phyloP scores from a whole-genome alignment of 305 asterid genomes.

The Solanum chacoense region DNA sequence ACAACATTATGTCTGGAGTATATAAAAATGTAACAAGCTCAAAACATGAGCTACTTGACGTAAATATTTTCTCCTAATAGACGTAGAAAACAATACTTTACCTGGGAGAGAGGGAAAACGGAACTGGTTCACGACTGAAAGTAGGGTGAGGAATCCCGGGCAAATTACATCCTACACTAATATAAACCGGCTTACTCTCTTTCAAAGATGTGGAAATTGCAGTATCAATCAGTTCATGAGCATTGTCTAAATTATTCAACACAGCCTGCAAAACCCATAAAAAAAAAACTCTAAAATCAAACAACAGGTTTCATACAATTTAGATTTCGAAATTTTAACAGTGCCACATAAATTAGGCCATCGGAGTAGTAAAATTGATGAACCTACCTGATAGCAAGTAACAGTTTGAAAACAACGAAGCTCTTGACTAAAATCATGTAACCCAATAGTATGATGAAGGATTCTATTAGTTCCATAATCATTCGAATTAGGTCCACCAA shows the following conservation, averaged over 20 bases:
- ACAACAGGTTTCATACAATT: neutral
- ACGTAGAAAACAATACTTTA: neutral
- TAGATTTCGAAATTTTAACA: neutral
- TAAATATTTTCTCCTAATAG: neutral
- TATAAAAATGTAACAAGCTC: neutral
- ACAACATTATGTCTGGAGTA: neutral
- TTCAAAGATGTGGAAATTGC: constrained; percentile 72
- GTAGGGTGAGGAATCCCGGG: constrained; percentile 73
- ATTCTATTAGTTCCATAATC: constrained; percentile 70
- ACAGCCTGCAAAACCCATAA: constrained; percentile 38
- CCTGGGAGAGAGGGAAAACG: constrained; percentile 62
- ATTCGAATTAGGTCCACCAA: constrained; percentile 87
- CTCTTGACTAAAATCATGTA: constrained; percentile 85
- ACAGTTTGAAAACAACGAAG: constrained; percentile 80
- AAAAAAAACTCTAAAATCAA: neutral
- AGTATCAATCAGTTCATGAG: constrained; percentile 70
- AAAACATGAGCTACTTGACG: neutral
- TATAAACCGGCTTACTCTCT: constrained; percentile 87
- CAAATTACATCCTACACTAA: constrained; percentile 68
- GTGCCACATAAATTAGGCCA: neutral
- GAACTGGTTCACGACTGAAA: constrained; percentile 71
- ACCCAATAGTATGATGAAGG: constrained; percentile 82
- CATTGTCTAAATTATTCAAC: constrained; percentile 79
- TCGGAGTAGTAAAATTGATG: neutral
- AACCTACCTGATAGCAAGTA: constrained; percentile 70